These are phyloP conservation scores for Pichia sp. DNA, from an alignment of 1,139 yeast species.

Conservation along the genomic window DNA sequence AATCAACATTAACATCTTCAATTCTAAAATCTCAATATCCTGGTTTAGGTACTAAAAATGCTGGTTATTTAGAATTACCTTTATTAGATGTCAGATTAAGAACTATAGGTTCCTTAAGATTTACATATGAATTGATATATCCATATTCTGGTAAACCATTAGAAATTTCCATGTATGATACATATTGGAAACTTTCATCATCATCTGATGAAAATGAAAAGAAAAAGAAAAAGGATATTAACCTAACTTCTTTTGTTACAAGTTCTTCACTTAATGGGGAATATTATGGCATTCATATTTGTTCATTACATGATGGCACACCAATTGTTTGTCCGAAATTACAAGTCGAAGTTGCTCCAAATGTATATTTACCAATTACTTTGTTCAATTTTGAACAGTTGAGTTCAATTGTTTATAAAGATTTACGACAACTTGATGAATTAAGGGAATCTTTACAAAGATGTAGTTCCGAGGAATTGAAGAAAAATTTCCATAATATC, in stretches of 20 bases:
- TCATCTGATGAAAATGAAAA: slow-evolving; percentile 18
- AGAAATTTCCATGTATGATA: slow-evolving; percentile 89
- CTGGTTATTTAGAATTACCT: slow-evolving; percentile 53
- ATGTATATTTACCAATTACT: slow-evolving; percentile 46
- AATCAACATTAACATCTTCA: slow-evolving; percentile 49
- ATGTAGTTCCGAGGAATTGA: slow-evolving; percentile 22
- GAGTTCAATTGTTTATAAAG: slow-evolving; percentile 35
- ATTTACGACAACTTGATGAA: slow-evolving; percentile 32
- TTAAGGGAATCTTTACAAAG: slow-evolving; percentile 27
- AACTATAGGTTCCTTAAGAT: slow-evolving; percentile 73
- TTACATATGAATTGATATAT: slow-evolving; percentile 75
- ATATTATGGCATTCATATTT: slow-evolving; percentile 64
- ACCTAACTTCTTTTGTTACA: slow-evolving; percentile 68
- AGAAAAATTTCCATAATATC: slow-evolving; percentile 18
- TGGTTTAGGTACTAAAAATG: slow-evolving; percentile 34
- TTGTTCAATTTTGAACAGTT: slow-evolving; percentile 41
- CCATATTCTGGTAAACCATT: slow-evolving; percentile 85
- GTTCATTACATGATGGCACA: slow-evolving; percentile 74
- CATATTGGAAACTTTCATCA: slow-evolving; percentile 83
- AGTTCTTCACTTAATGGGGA: slow-evolving; percentile 86
- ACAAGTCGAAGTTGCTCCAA: slow-evolving; percentile 46
- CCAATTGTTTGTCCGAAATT: slow-evolving; percentile 78
- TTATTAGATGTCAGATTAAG: slow-evolving; percentile 76
- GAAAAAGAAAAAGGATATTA: slow-evolving; percentile 8
- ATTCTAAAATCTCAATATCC: slow-evolving; percentile 38